A percentile compares a stretch with the other conserved stretches of the same genome.
Evolutionary conservation across 768 basidiomycete species (phyloP).

Genomic region (Tricholoma matsutake): DNA sequence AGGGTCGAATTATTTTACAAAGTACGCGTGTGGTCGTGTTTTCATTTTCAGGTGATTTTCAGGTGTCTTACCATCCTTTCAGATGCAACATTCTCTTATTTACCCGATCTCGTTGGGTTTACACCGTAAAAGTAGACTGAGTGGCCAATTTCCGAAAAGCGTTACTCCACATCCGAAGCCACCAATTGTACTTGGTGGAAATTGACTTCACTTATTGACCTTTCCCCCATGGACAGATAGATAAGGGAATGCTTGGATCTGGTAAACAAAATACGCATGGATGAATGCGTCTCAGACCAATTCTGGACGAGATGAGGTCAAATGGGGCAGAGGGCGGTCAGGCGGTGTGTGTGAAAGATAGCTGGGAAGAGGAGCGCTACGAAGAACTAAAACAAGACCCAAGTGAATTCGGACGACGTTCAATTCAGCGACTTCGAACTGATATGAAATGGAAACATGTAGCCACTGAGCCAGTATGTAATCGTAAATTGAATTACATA

Average conservation of each 20-base stretch:
- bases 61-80: no score
- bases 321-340: neutral
- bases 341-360: neutral
- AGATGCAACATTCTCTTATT: no score
- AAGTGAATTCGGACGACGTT: slow-evolving; percentile 23
- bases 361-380: neutral
- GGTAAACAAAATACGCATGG: slow-evolving; percentile 59
- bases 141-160: slow-evolving; percentile 54
- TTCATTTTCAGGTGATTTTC: no score
- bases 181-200: neutral
- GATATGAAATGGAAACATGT: neutral
- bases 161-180: slow-evolving; percentile 78
- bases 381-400: neutral
- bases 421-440: neutral
- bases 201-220: slow-evolving; percentile 50
- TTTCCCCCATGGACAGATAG: slow-evolving; percentile 45
- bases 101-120: no score
- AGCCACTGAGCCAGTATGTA: neutral
- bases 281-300: slow-evolving; percentile 56
- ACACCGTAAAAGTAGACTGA: slow-evolving; percentile 43
- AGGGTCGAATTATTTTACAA: no score
- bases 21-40: no score
- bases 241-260: slow-evolving; percentile 44
- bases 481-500: no score
- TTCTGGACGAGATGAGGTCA: slow-evolving; percentile 35